Conservation (phyloP, 129 eudicot genomes). For the Lactuca sativa region DNA sequence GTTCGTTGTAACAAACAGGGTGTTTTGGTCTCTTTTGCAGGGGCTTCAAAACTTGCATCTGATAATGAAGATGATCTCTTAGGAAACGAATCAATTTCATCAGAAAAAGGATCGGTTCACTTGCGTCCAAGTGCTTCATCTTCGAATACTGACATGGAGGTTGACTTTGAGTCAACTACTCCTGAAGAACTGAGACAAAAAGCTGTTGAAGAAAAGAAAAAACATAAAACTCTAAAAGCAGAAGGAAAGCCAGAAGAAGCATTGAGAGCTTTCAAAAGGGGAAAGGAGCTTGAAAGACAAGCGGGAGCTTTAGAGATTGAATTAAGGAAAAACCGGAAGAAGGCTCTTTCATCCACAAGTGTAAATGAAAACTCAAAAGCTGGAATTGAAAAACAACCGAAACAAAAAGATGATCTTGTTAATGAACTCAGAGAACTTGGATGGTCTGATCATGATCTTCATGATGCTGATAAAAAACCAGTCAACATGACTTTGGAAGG, state of each 20-base stretch:
- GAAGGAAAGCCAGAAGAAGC: slow-evolving; percentile 94
- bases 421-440: slow-evolving; percentile 78
- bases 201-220: slow-evolving; percentile 76
- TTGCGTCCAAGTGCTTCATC: slow-evolving; percentile 43
- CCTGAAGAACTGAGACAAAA: slow-evolving; percentile 88
- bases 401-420: slow-evolving; percentile 64
- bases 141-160: slow-evolving; percentile 34
- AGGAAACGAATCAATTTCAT: slow-evolving; percentile 29
- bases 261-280: slow-evolving; percentile 78
- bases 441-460: slow-evolving; percentile 86
- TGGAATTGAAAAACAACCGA: slow-evolving; percentile 39
- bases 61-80: slow-evolving; percentile 63
- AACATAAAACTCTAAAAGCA: slow-evolving; percentile 57
- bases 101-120: slow-evolving; percentile 29
- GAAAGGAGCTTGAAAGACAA: slow-evolving; percentile 91
- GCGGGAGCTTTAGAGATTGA: slow-evolving; percentile 78
- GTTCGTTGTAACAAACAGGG: too few species aligned
- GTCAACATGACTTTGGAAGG: slow-evolving; percentile 69
- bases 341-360: slow-evolving; percentile 51
- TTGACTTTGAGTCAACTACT: slow-evolving; percentile 46
- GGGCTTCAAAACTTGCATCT: slow-evolving; percentile 49
- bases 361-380: slow-evolving; percentile 27
- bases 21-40: slow-evolving; percentile 36
- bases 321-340: slow-evolving; percentile 64
- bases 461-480: slow-evolving; percentile 64